phyloP scores from a whole-genome alignment of 495 filamentous ascomycete species.

The Hypoxylon rickii region DNA sequence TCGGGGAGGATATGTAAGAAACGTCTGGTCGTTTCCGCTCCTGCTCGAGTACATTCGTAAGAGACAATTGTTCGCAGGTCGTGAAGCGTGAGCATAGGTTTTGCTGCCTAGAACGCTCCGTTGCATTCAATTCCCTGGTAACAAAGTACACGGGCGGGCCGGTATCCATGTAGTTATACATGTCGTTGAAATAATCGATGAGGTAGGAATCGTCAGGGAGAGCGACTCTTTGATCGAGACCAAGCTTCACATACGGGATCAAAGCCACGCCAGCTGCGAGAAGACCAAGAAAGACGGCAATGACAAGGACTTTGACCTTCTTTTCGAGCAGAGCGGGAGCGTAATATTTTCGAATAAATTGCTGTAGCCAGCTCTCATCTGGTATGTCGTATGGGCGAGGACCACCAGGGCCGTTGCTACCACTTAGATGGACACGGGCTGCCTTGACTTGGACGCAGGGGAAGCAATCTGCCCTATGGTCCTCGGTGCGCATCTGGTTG shows the following conservation, averaged over 20 bases:
- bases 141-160: constrained; percentile 98
- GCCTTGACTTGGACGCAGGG: constrained; percentile 80
- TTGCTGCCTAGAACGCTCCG: constrained; percentile 72
- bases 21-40: constrained; percentile 89
- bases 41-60: constrained; percentile 86
- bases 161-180: constrained; percentile 87
- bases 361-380: constrained; percentile 79
- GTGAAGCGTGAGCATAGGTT: constrained; percentile 90
- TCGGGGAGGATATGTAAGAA: constrained; percentile 88
- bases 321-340: constrained; percentile 80
- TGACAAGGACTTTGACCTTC: constrained; percentile 72
- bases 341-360: constrained; percentile 86
- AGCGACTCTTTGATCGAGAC: constrained; percentile 91
- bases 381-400: constrained; percentile 64
- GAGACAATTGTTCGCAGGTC: constrained; percentile 79
- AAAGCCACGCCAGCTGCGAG: constrained; percentile 83
- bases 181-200: constrained; percentile 92
- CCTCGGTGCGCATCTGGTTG: constrained; percentile 87
- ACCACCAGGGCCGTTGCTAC: constrained; percentile 39
- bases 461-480: constrained; percentile 87
- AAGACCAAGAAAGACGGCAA: constrained; percentile 83
- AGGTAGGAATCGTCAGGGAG: constrained; percentile 92
- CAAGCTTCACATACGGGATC: constrained; percentile 81
- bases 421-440: constrained; percentile 55
- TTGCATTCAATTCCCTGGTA: constrained; percentile 77